phyloP scores from a whole-genome alignment of 2,329 filamentous ascomycete species.

The Fusarium lateritium region DNA sequence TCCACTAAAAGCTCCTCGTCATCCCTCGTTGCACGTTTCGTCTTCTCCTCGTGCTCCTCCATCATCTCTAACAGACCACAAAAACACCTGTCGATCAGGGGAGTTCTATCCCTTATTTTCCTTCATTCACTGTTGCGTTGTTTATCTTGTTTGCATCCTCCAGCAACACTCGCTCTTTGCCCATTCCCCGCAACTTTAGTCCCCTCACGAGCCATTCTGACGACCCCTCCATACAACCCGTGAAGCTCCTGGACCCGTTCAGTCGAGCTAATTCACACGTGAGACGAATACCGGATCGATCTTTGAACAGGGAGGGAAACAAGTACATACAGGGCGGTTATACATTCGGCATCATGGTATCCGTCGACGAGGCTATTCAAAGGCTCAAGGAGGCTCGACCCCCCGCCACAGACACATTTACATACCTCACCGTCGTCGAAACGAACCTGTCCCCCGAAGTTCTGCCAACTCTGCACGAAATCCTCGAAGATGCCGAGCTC shows the following conservation, averaged over 20 bases:
- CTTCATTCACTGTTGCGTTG: not conserved
- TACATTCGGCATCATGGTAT: slow-evolving; percentile 47
- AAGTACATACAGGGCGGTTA: not conserved
- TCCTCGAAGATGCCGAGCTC: slow-evolving; percentile 76
- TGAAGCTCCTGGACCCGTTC: slow-evolving; percentile 13
- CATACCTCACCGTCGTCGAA: slow-evolving; percentile 84
- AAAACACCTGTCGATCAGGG: slow-evolving; percentile 30
- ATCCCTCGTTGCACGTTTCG: slow-evolving; percentile 41
- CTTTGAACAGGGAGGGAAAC: not conserved
- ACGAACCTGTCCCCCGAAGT: slow-evolving; percentile 78
- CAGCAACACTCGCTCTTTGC: slow-evolving; percentile 13
- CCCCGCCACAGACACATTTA: slow-evolving; percentile 75
- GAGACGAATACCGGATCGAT: slow-evolving; percentile 4
- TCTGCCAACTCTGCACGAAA: slow-evolving; percentile 76
- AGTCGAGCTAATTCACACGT: slow-evolving; percentile 13
- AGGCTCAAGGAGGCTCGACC: slow-evolving; percentile 65
- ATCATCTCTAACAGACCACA: slow-evolving; percentile 35
- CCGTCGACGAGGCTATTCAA: slow-evolving; percentile 59
- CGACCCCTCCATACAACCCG: slow-evolving; percentile 32
- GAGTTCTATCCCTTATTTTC: slow-evolving; percentile 1
- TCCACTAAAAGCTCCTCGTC: slow-evolving; percentile 43
- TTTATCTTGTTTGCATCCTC: not conserved
- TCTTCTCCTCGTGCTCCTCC: slow-evolving; percentile 28
- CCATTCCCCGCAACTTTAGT: not conserved
- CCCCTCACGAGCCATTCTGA: slow-evolving; percentile 15